Conservation (phyloP, 2,329 filamentous ascomycete species). For the Xylaria sp. region DNA sequence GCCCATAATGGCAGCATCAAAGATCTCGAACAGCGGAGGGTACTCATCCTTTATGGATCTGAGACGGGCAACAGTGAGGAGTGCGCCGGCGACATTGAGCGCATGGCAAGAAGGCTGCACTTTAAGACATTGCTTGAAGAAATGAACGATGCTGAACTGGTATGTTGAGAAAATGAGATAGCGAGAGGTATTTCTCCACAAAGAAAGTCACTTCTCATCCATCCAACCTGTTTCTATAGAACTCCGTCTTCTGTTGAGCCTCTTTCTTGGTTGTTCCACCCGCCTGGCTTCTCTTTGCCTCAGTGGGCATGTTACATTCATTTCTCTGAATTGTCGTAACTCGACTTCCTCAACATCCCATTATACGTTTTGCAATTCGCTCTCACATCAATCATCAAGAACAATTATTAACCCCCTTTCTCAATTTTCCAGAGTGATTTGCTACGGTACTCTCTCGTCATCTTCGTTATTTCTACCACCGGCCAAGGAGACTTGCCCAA, state of each 20-base stretch:
- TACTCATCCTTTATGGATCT: conserved; percentile 81
- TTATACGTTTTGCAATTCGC: neutral
- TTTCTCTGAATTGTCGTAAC: neutral
- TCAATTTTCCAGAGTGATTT: conserved; percentile 42
- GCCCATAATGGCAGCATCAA: conserved; percentile 23
- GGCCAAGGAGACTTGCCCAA: conserved; percentile 89
- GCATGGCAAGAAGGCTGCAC: conserved; percentile 67
- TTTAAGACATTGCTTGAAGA: conserved; percentile 72
- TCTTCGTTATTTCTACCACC: conserved; percentile 86
- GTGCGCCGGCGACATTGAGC: conserved; percentile 76
- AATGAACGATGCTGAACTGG: conserved; percentile 69
- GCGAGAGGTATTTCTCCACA: neutral
- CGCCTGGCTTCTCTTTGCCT: neutral
- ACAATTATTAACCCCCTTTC: neutral
- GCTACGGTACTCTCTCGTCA: conserved; percentile 51
- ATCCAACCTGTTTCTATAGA: neutral
- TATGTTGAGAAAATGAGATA: conserved; percentile 42
- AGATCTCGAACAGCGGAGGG: conserved; percentile 35
- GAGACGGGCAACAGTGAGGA: conserved; percentile 95
- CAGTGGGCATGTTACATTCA: neutral
- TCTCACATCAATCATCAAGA: neutral
- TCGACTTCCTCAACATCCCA: neutral
- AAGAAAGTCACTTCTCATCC: neutral
- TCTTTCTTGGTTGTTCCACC: neutral
- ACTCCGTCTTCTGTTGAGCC: neutral